Conservation (phyloP, 2,329 filamentous ascomycete species). For the Fusarium nematophilum region DNA sequence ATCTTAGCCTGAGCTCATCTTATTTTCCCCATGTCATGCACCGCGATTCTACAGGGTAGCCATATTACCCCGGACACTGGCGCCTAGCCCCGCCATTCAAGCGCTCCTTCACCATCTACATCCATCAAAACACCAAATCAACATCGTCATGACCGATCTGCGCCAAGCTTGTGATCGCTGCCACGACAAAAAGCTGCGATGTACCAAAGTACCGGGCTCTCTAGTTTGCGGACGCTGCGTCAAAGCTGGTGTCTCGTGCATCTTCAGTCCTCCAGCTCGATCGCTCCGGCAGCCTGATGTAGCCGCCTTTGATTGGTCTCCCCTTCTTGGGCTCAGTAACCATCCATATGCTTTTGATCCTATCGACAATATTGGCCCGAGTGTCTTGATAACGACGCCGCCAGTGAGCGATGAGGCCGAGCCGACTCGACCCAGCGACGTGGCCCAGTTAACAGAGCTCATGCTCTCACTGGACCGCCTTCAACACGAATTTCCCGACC, state of each 20-base stretch:
- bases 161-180: constrained; percentile 57
- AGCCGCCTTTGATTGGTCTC: constrained; percentile 39
- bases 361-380: neutral
- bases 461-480: constrained; percentile 41
- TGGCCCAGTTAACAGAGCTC: constrained; percentile 33
- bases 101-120: neutral
- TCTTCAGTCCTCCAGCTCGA: constrained; percentile 55
- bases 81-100: no score
- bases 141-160: constrained; percentile 36
- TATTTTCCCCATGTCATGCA: no score
- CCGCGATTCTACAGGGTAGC: neutral
- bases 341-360: neutral
- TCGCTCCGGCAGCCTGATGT: constrained; percentile 27
- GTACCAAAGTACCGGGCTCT: constrained; percentile 53
- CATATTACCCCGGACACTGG: neutral
- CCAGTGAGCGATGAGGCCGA: constrained; percentile 19
- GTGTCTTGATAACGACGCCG: constrained; percentile 6
- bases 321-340: constrained; percentile 24
- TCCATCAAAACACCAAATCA: neutral
- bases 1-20: no score
- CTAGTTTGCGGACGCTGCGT: constrained; percentile 54
- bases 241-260: constrained; percentile 54
- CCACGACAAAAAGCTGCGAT: constrained; percentile 60
- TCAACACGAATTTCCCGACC: constrained; percentile 18
- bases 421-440: neutral